Percentiles rank a stretch among this genome's conserved stretches.
These are phyloP conservation scores for Aspergillus mulundensis DNA, from an alignment of 495 filamentous ascomycete genomes.

Conservation along the genomic window DNA sequence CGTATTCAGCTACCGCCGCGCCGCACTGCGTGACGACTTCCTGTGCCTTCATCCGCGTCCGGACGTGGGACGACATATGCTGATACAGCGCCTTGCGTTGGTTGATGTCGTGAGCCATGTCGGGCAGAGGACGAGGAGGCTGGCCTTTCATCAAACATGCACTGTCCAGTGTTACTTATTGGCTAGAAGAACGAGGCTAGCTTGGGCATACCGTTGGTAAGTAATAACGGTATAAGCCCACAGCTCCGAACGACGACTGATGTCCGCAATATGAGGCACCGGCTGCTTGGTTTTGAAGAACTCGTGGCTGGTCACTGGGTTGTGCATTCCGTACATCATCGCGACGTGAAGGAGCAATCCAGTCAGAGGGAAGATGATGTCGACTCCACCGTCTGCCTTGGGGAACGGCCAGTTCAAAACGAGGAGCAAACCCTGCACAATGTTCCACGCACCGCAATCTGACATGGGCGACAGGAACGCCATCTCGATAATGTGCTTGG, in stretches of 20 bases:
- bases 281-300: constrained; percentile 37
- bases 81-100: constrained; percentile 32
- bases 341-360: constrained; percentile 43
- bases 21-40: constrained; percentile 35
- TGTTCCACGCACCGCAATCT: constrained; percentile 36
- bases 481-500: constrained; percentile 40
- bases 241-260: constrained; percentile 36
- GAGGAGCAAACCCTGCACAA: constrained; percentile 45
- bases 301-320: constrained; percentile 46
- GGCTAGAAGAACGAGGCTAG: background rate
- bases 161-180: constrained; percentile 15
- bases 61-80: constrained; percentile 29
- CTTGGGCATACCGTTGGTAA: constrained; percentile 43
- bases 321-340: constrained; percentile 49
- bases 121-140: constrained; percentile 27
- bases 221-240: constrained; percentile 42
- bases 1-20: constrained; percentile 32
- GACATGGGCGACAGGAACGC: constrained; percentile 38
- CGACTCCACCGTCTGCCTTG: constrained; percentile 37
- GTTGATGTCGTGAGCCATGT: constrained; percentile 32
- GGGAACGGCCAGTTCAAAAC: constrained; percentile 50
- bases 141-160: constrained; percentile 39
- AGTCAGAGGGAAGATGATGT: constrained; percentile 38
- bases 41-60: constrained; percentile 32
- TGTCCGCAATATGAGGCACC: constrained; percentile 31